Evolutionary conservation across 371 early-diverging fungal genomes (phyloP), one percentile per base, ranked within the genome.

Genomic region (Syncephalastrum racemosum): DNA sequence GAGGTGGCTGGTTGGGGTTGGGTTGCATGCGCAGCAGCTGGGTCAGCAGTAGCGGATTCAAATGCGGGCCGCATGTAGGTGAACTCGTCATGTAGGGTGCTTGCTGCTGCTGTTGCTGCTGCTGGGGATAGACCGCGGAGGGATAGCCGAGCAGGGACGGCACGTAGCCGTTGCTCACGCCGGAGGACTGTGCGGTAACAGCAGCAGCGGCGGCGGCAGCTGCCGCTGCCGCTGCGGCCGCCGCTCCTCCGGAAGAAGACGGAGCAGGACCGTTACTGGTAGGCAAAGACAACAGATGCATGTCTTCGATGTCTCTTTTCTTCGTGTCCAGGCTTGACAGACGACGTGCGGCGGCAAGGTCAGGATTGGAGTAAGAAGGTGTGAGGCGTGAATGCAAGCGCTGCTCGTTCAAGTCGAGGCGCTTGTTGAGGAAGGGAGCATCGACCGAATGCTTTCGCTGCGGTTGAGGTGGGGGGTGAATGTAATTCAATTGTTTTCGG

Each of bases 281-380:
- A 27, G 27, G 27, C 27, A 7, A 27, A 27, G 27, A 27, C 27
- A 27, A 7, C 6, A 27, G 27, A 27, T 27, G 27, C 27, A 27
- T 27, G 4, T 51, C 51, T 5, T 51, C 40, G 39, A 51, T 39
- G n/a, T 51, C 51, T 39, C 50, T 36, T 54, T 24, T 27, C 50
- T 45, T 25, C 45, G 40, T 54, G 43, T 67, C 67, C 39, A 67
- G 23, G 53, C 64, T 67, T 40, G 62, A 59, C 36, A 62, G 42
- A 14, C 68, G 65, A 36, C 66, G 59, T 48, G 67, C 68, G 42
- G 71, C 51, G 25, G 73, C 60, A 13, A 72, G 58, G 54, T 73
- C 75, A 41, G 75, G 71, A 47, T 70, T 71, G 22, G 75, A 75
- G 48, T 75, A 71, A 16, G 75, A 75, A 39, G 74, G 71, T 31